These are phyloP conservation scores for Amauroascus niger DNA, from an alignment of 2,329 filamentous ascomycete genomes.

Conservation along the genomic window DNA sequence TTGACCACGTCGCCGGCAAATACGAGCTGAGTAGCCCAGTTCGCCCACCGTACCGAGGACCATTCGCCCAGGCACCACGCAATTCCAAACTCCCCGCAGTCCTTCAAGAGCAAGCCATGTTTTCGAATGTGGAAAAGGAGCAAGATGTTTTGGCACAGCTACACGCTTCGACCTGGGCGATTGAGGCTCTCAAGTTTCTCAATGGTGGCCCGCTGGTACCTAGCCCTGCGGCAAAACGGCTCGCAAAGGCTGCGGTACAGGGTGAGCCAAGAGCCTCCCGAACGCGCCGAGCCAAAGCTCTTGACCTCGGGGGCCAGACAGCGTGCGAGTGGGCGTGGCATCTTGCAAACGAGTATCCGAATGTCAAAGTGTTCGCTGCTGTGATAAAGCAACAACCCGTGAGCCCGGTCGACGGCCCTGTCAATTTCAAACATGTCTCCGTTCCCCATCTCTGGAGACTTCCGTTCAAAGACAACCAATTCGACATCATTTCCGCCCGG, in stretches of 20 bases:
- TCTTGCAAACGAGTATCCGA: conserved; percentile 73
- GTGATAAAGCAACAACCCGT: conserved; percentile 64
- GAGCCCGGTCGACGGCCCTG: conserved; percentile 67
- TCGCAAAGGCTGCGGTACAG: conserved; percentile 25
- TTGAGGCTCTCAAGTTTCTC: conserved; percentile 52
- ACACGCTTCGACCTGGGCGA: conserved; percentile 50
- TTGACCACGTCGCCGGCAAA: conserved; percentile 73
- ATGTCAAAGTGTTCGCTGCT: conserved; percentile 79
- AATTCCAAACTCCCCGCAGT: conserved; percentile 56
- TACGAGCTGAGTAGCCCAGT: conserved; percentile 66
- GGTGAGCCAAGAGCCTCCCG: conserved; percentile 24
- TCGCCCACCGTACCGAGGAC: conserved; percentile 60
- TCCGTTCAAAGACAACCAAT: conserved; percentile 75
- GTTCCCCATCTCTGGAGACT: conserved; percentile 69
- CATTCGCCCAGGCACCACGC: conserved; percentile 61
- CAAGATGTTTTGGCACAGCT: conserved; percentile 67
- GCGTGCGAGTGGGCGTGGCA: conserved; percentile 96
- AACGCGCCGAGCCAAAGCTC: conserved; percentile 51
- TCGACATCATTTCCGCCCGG: conserved; percentile 84
- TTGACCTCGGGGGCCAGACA: conserved; percentile 77
- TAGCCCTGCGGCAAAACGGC: conserved; percentile 40
- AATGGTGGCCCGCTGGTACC: conserved; percentile 52
- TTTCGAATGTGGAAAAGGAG: conserved; percentile 56
- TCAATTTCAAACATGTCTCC: conserved; percentile 75
- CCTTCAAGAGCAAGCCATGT: conserved; percentile 39